These are phyloP conservation scores for Letharia lupina DNA, from an alignment of 495 filamentous ascomycete species.

Conservation along the genomic window DNA sequence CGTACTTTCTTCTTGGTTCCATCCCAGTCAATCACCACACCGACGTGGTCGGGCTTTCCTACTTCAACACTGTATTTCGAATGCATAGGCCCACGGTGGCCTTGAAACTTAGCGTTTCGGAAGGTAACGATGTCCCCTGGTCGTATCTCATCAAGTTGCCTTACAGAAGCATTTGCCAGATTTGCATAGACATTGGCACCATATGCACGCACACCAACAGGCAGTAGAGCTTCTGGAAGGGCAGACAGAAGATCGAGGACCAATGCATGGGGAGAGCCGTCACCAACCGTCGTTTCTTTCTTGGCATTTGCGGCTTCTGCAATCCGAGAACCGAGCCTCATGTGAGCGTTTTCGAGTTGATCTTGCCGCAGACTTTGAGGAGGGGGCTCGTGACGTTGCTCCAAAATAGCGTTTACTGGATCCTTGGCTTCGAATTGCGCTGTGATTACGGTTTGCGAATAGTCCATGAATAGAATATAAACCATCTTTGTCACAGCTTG, in stretches of 20 bases:
- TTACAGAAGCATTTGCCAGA: constrained; percentile 81
- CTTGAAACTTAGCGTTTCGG: constrained; percentile 90
- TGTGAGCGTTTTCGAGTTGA: constrained; percentile 77
- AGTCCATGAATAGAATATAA: constrained; percentile 84
- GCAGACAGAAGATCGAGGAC: constrained; percentile 69
- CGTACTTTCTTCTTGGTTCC: constrained; percentile 97
- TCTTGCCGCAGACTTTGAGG: constrained; percentile 84
- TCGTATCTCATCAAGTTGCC: constrained; percentile 88
- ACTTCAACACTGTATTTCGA: constrained; percentile 86
- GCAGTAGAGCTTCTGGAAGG: constrained; percentile 63
- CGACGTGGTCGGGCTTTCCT: constrained; percentile 89
- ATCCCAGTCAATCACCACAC: constrained; percentile 96
- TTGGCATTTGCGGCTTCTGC: constrained; percentile 56
- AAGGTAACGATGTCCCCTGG: constrained; percentile 89
- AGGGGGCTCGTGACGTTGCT: constrained; percentile 82
- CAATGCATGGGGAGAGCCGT: constrained; percentile 69
- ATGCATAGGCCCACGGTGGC: constrained; percentile 90
- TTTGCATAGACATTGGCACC: constrained; percentile 91
- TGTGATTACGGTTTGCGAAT: constrained; percentile 86
- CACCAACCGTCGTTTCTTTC: constrained; percentile 72
- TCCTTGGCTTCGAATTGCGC: constrained; percentile 72
- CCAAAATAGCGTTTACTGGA: constrained; percentile 58
- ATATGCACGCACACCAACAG: constrained; percentile 79
- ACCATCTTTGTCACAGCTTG: constrained; percentile 67
- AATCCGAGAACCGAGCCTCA: constrained; percentile 66